Conservation (phyloP, 2,329 filamentous ascomycete genomes). For the Rhinocladiella mackenziei region DNA sequence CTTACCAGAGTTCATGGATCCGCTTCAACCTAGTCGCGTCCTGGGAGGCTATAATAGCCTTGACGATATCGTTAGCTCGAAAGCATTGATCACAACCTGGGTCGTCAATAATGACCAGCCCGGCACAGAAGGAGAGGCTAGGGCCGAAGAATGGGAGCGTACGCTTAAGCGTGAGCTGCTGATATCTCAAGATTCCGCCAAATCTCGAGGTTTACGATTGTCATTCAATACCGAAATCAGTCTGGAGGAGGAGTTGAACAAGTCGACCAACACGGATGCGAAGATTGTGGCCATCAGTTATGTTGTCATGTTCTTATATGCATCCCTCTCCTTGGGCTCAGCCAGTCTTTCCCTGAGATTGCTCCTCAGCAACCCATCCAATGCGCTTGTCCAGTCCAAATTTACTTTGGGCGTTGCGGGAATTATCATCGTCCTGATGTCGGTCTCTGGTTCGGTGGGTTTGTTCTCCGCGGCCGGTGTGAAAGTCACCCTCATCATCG, state of each 20-base stretch:
- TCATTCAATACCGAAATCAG: constrained; percentile 96
- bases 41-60: constrained; percentile 72
- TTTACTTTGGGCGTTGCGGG: constrained; percentile 92
- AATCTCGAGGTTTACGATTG: constrained; percentile 70
- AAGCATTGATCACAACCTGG: constrained; percentile 87
- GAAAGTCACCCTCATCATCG: constrained; percentile 95
- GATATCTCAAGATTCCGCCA: constrained; percentile 75
- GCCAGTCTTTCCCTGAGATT: constrained; percentile 74
- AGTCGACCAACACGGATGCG: constrained; percentile 96
- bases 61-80: constrained; percentile 59
- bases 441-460: constrained; percentile 89
- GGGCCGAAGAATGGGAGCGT: constrained; percentile 85
- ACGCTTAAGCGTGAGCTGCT: constrained; percentile 70
- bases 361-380: constrained; percentile 74
- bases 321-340: constrained; percentile 85
- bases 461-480: constrained; percentile 88
- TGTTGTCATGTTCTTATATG: constrained; percentile 97
- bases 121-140: constrained; percentile 63
- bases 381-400: constrained; percentile 89
- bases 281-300: constrained; percentile 97
- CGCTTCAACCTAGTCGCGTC: constrained; percentile 78
- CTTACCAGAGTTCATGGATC: constrained; percentile 82
- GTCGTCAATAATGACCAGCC: constrained; percentile 83
- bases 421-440: constrained; percentile 95
- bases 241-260: constrained; percentile 91